These are phyloP conservation scores for Suaeda aralocaspica DNA, from an alignment of 148 eudicot species.

Conservation along the genomic window DNA sequence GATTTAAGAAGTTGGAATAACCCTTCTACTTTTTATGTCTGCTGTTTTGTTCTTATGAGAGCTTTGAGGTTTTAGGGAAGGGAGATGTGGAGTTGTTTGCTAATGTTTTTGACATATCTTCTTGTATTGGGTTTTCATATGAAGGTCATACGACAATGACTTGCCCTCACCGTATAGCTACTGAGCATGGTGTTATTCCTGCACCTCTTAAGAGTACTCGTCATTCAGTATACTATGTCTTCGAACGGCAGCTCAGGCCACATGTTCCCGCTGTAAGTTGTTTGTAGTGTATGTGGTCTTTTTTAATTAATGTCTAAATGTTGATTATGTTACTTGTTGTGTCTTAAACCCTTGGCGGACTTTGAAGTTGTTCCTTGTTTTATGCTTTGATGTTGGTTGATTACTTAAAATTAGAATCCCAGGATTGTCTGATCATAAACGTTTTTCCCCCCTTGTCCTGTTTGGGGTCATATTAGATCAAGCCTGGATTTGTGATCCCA, in stretches of 20 bases:
- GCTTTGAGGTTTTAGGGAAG: background rate
- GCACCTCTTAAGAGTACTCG: slow-evolving; percentile 51
- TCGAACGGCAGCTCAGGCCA: slow-evolving; percentile 71
- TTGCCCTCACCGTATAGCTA: slow-evolving; percentile 88
- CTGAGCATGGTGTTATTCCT: slow-evolving; percentile 77
- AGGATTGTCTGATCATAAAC: background rate
- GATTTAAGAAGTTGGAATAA: background rate
- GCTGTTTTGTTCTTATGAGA: background rate
- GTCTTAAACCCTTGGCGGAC: background rate
- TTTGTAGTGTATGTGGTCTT: background rate
- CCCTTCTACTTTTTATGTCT: background rate
- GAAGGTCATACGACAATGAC: slow-evolving; percentile 90
- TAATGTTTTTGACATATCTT: slow-evolving; percentile 9
- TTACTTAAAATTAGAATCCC: background rate
- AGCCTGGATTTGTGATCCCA: slow-evolving; percentile 74
- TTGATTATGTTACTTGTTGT: background rate
- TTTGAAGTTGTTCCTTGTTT: background rate
- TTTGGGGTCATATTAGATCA: slow-evolving; percentile 40
- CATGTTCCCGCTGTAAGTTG: slow-evolving; percentile 58
- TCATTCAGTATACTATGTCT: slow-evolving; percentile 64
- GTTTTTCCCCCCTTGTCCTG: background rate
- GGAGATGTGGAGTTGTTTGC: background rate
- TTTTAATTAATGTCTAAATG: background rate
- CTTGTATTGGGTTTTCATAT: slow-evolving; percentile 19
- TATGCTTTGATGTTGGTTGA: background rate